Evolutionary conservation across 148 eudicot species (phyloP), one percentile per base, ranked within the genome.

Genomic region (Fagopyrum tataricum): DNA sequence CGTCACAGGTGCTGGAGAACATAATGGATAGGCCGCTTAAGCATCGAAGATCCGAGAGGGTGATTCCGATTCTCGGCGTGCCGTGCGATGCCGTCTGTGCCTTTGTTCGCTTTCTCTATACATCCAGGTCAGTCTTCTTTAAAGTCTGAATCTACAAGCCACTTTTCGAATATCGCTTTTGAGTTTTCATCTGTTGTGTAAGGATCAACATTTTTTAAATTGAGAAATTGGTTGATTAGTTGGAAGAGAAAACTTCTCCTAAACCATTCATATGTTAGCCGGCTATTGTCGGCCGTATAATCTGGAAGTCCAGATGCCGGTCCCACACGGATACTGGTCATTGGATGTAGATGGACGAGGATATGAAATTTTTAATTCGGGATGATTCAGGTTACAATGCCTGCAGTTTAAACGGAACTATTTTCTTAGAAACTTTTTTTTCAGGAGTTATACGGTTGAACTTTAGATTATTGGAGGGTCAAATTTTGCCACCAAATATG

Each of bases 71-170:
- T 2, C 81, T 80, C 64, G 97, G 97, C 67, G 96, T 92, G 39
- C 97, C 96, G 7, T 79, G 78, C 76, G 91, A 87, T 20, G 91
- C 97, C 59, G 96, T 92, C 52, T 74, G 80, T 5, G 88, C 82
- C 40, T 90, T 92, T 77, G 67, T 92, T 58, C 81, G 85, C n/a
- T 87, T 82, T 73, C 84, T 92, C 12, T 88, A 83, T 71, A 74
- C 87, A n/a, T 75, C 85, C 76, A 86, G 79, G 96, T 87, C 7
- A 76, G 81, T 74, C 39, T 64, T 15, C 20, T 5, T 37, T 15
- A 5, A 31, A 31, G 37, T 31, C 37, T 31, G 37, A 31, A 31
- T 31, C 37, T 31, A 46, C 12, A 46, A 13, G 69, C 69, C 69
- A 15, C 14, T 9, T 21, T 58, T 56, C 13, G 37, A 64, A 23